Conservation (phyloP, 2,329 filamentous ascomycete genomes). For the Xylariaceae sp. region DNA sequence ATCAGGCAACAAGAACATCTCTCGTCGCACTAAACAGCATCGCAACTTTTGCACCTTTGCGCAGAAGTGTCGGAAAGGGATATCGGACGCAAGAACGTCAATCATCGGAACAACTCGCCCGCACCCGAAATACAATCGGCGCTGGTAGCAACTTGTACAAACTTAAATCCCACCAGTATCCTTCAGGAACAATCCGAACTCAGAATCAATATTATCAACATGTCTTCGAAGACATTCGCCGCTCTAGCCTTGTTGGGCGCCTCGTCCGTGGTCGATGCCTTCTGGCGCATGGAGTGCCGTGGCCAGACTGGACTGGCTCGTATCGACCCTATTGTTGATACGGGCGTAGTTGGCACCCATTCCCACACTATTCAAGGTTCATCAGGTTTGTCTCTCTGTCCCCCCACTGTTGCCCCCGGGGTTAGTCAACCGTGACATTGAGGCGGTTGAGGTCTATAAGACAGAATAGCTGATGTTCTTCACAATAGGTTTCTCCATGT, state of each 20-base stretch:
- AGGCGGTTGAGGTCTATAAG: too few species aligned
- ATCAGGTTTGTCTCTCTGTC: conserved; percentile 54
- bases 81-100: neutral
- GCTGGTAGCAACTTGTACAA: neutral
- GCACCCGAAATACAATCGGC: too few species aligned
- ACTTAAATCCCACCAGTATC: neutral
- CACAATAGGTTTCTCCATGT: conserved; percentile 58
- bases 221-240: conserved; percentile 24
- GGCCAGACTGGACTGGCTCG: conserved; percentile 65
- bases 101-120: neutral
- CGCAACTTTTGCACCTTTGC: neutral
- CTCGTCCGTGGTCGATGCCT: conserved; percentile 53
- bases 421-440: too few species aligned
- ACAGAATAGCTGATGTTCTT: neutral
- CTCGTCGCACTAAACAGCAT: neutral
- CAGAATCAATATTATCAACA: conserved; percentile 1
- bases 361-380: conserved; percentile 74
- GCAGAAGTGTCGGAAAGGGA: neutral
- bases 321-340: conserved; percentile 72
- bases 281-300: conserved; percentile 88
- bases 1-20: neutral
- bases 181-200: neutral
- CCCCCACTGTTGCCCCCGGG: neutral
- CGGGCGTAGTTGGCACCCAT: conserved; percentile 58
- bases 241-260: conserved; percentile 28